A percentile compares a stretch with the other conserved stretches of the same genome.
Conservation (phyloP, 2,329 filamentous ascomycete species). For the Xylariaceae sp. region DNA sequence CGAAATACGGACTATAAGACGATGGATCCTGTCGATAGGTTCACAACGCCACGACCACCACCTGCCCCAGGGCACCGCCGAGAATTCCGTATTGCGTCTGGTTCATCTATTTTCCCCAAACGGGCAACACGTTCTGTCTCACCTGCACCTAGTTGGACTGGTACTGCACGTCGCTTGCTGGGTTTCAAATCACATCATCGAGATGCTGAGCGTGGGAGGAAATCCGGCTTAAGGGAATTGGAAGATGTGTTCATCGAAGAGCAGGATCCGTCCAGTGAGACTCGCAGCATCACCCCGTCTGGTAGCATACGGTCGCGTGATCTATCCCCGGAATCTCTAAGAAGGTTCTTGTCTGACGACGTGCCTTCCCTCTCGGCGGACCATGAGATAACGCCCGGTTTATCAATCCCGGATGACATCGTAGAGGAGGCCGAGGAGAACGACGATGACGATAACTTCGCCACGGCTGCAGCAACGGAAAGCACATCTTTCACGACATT, state of each 20-base stretch:
- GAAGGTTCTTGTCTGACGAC: slow-evolving; percentile 59
- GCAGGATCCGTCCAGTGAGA: slow-evolving; percentile 40
- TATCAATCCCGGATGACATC: slow-evolving; percentile 55
- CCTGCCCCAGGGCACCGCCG: slow-evolving; percentile 50
- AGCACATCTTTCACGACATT: slow-evolving; percentile 53
- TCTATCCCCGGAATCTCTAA: slow-evolving; percentile 63
- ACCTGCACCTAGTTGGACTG: slow-evolving; percentile 55
- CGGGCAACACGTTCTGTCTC: slow-evolving; percentile 55
- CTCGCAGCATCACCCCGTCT: slow-evolving; percentile 45
- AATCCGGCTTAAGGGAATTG: slow-evolving; percentile 31
- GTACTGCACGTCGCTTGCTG: slow-evolving; percentile 56
- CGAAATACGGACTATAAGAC: slow-evolving; percentile 69
- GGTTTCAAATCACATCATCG: slow-evolving; percentile 48
- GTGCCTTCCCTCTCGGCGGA: slow-evolving; percentile 40
- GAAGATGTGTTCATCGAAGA: slow-evolving; percentile 40
- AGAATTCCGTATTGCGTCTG: slow-evolving; percentile 45
- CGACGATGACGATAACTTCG: slow-evolving; percentile 70
- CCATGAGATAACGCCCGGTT: slow-evolving; percentile 43
- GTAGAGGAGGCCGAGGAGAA: slow-evolving; percentile 59
- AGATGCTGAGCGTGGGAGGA: slow-evolving; percentile 45
- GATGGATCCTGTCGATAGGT: slow-evolving; percentile 80
- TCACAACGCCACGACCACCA: slow-evolving; percentile 69
- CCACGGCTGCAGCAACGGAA: slow-evolving; percentile 58
- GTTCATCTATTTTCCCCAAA: slow-evolving; percentile 44
- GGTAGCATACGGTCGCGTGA: slow-evolving; percentile 56